Conservation (phyloP, 805 yeast species). For the Helenozyma rhizophorensis region DNA sequence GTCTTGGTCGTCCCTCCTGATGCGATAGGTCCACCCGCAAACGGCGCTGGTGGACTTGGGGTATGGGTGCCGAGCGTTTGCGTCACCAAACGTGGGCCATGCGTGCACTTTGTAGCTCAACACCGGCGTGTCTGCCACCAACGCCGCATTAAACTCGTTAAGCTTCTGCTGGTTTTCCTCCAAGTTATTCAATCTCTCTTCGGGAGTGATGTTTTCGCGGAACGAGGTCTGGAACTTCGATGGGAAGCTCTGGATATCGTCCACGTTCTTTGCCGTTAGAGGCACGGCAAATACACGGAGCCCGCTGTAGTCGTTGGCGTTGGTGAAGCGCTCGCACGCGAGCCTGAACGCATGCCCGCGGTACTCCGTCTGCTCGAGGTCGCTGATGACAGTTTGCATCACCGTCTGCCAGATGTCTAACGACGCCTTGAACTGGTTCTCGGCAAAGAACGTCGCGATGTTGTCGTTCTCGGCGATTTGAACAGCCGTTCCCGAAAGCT, state of each 20-base stretch:
- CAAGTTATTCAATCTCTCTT: constrained; percentile 21
- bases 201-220: constrained; percentile 20
- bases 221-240: constrained; percentile 28
- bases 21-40: too few relatives aligned
- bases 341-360: constrained; percentile 24
- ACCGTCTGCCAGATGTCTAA: constrained; percentile 24
- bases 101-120: constrained; percentile 21
- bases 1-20: too few relatives aligned
- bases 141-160: constrained; percentile 19
- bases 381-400: constrained; percentile 24
- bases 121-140: constrained; percentile 16
- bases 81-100: constrained; percentile 16
- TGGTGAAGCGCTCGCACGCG: constrained; percentile 17
- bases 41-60: constrained; percentile 14
- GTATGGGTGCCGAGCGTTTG: constrained; percentile 16
- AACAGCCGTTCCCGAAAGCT: not conserved
- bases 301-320: not conserved
- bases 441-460: constrained; percentile 13
- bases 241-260: constrained; percentile 23
- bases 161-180: constrained; percentile 22
- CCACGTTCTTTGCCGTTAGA: constrained; percentile 17
- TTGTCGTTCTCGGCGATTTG: not conserved
- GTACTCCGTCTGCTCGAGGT: constrained; percentile 16
- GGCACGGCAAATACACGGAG: constrained; percentile 31
- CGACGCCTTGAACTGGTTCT: constrained; percentile 15